Percentiles rank a stretch among this genome's conserved stretches.
Conservation (phyloP, 306 rosid genomes). For the Pyrus betulifolia region DNA sequence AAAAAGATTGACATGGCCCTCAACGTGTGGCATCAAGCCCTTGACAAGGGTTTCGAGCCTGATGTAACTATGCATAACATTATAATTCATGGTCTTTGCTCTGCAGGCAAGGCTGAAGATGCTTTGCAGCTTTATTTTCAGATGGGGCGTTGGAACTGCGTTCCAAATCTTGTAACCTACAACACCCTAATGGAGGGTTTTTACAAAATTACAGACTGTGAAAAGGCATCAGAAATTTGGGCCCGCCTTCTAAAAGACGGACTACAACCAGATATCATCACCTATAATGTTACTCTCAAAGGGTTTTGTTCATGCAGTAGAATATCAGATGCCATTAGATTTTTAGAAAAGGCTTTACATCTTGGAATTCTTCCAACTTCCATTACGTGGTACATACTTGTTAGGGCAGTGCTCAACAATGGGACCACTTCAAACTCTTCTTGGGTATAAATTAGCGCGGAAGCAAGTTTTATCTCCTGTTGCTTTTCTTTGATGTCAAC, state of each 20-base stretch:
- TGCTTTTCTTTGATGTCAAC: neutral
- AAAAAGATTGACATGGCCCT: constrained; percentile 51
- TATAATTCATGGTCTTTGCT: constrained; percentile 79
- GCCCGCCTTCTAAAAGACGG: constrained; percentile 38
- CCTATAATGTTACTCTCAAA: constrained; percentile 70
- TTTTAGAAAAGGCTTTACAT: constrained; percentile 56
- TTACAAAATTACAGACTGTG: constrained; percentile 58
- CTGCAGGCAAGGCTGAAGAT: constrained; percentile 49
- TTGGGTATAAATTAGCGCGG: constrained; percentile 2
- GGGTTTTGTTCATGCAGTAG: constrained; percentile 78
- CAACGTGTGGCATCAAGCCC: constrained; percentile 59
- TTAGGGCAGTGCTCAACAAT: constrained; percentile 55
- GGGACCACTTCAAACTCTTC: constrained; percentile 24
- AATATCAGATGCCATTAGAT: constrained; percentile 53
- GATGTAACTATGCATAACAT: constrained; percentile 65
- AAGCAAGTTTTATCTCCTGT: constrained; percentile 1
- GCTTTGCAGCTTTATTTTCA: constrained; percentile 62
- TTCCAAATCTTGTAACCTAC: constrained; percentile 67
- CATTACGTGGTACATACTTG: constrained; percentile 82
- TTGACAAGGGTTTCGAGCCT: constrained; percentile 49
- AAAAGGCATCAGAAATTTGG: constrained; percentile 63
- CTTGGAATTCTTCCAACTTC: constrained; percentile 64
- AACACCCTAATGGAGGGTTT: constrained; percentile 90
- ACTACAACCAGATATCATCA: constrained; percentile 69
- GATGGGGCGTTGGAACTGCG: constrained; percentile 40